Percentiles rank a stretch among this genome's conserved stretches.
Conservation (phyloP, 1,139 yeast species). For the Geotrichum restrictum region DNA sequence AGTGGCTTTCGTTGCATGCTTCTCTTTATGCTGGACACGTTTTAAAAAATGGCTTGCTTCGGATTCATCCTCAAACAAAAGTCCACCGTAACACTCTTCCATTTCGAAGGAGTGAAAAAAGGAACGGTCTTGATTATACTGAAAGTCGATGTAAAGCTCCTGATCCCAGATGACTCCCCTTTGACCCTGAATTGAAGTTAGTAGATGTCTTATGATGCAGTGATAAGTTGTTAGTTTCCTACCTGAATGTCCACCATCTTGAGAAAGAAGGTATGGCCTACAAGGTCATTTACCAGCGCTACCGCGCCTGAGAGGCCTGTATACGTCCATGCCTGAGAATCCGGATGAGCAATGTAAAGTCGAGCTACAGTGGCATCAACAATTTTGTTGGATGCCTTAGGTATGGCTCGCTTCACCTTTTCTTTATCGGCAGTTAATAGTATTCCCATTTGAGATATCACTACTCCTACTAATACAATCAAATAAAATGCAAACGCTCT, state of each 20-base stretch:
- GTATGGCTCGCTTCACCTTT: slow-evolving; percentile 79
- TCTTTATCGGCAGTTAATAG: slow-evolving; percentile 74
- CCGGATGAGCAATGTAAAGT: slow-evolving; percentile 84
- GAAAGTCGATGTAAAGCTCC: slow-evolving; percentile 81
- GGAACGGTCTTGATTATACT: slow-evolving; percentile 87
- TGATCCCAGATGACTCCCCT: slow-evolving; percentile 96
- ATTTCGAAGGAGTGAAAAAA: slow-evolving; percentile 93
- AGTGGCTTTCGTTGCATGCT: slow-evolving; percentile 83
- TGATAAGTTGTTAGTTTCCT: background rate
- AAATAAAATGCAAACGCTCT: too few relatives aligned
- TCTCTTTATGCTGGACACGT: slow-evolving; percentile 67
- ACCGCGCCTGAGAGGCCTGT: slow-evolving; percentile 90
- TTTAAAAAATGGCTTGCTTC: slow-evolving; percentile 86
- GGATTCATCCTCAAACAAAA: slow-evolving; percentile 79
- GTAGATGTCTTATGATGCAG: background rate
- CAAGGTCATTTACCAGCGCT: slow-evolving; percentile 81
- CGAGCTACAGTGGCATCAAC: slow-evolving; percentile 89
- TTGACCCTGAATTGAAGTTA: slow-evolving; percentile 47
- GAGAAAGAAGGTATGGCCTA: slow-evolving; percentile 88
- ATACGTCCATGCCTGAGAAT: slow-evolving; percentile 73
- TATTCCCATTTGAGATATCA: slow-evolving; percentile 48
- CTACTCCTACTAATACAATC: background rate
- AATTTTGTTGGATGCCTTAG: slow-evolving; percentile 82
- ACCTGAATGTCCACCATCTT: slow-evolving; percentile 72
- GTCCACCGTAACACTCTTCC: slow-evolving; percentile 86